Base-by-base conservation (phyloP, 148 eudicot species). In the Diospyros kaki region DNA sequence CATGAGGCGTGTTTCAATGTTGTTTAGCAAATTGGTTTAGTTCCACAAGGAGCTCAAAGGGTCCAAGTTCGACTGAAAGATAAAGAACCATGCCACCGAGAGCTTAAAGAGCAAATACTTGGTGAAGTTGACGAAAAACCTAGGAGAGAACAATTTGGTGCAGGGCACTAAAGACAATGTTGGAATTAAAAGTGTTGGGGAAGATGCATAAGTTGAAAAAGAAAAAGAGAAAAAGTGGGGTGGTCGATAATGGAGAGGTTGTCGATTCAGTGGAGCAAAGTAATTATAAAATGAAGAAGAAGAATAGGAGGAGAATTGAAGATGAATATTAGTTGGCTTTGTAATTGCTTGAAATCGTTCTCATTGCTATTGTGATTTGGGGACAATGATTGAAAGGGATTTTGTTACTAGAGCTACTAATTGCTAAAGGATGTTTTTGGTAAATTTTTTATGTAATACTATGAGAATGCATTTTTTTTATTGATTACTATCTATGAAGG, bases 1-100 rank as follows among this genome's bases (percentile, higher is more conserved):
- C 69, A 81, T 90, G 64, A 75, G 74, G 15, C 89, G 91, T 45
- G 76, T 93, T 60, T 78, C 89, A 2, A 83, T 73, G 5, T 75
- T 89, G 1, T 84, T 89, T 53, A 53, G 80, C 38, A 85, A 81
- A 28, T 76, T 86, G 39, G 87, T 78, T 72, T 83, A 72, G 76
- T 79, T 86, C 53, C 89, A 79, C 71, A 80, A 82, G 69, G 78
- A 85, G 73, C 81, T 69, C 7, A 78, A 78, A 54, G 62, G 54
- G 6, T 69, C 81, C 48, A 46, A 48, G 6, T 43, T 65, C n/a
- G 67, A 54, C 14, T 62, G 1, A 17, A 76, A 62, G 63, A 58
- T 2, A 8, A 73, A 56, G 64, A 85, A 77, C 50, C 60, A 45
- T 4, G 6, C 8, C 62, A 48, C n/a, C 2, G 44, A 48, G 7